A percentile compares a stretch with the other conserved stretches of the same genome.
Evolutionary conservation across 495 filamentous ascomycete genomes (phyloP).

Genomic region (Penicillium angulare): DNA sequence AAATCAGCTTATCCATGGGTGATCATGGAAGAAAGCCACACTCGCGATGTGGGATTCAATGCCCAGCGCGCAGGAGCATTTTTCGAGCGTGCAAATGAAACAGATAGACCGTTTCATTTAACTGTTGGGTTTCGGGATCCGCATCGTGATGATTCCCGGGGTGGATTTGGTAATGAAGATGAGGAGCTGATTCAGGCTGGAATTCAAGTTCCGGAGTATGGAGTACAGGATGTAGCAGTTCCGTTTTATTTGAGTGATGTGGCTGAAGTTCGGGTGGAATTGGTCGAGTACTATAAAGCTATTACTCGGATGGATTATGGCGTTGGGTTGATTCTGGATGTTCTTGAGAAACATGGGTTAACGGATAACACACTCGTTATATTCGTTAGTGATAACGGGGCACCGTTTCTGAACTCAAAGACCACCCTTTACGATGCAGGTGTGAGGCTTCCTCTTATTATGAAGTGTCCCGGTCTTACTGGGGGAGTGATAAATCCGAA

Average conservation of each 20-base stretch:
- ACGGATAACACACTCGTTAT: slow-evolving; percentile 39
- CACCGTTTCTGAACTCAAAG: slow-evolving; percentile 49
- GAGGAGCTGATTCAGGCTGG: slow-evolving; percentile 14
- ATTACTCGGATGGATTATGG: slow-evolving; percentile 42
- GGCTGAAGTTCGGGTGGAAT: slow-evolving; percentile 34
- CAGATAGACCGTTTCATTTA: slow-evolving; percentile 35
- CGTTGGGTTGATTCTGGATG: slow-evolving; percentile 37
- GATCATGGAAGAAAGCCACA: slow-evolving; percentile 34
- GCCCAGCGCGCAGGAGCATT: slow-evolving; percentile 34
- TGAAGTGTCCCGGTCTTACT: slow-evolving; percentile 28
- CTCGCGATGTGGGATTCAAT: slow-evolving; percentile 28
- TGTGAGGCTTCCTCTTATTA: slow-evolving; percentile 39
- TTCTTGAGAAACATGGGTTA: slow-evolving; percentile 26
- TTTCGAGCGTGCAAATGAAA: slow-evolving; percentile 27
- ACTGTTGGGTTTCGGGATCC: slow-evolving; percentile 47
- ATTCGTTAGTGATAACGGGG: slow-evolving; percentile 47
- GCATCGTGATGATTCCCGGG: slow-evolving; percentile 38
- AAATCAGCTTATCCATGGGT: slow-evolving; percentile 39
- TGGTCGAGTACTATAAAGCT: slow-evolving; percentile 42
- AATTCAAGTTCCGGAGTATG: too few species aligned
- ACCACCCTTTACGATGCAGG: slow-evolving; percentile 49
- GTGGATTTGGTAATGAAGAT: slow-evolving; percentile 41
- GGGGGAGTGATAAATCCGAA: slow-evolving; percentile 33
- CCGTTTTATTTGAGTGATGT: slow-evolving; percentile 35
- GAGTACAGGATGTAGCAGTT: slow-evolving; percentile 30